These are phyloP conservation scores for Aureobasidium leucospermi DNA, from an alignment of 2,329 filamentous ascomycete species.

Conservation along the genomic window DNA sequence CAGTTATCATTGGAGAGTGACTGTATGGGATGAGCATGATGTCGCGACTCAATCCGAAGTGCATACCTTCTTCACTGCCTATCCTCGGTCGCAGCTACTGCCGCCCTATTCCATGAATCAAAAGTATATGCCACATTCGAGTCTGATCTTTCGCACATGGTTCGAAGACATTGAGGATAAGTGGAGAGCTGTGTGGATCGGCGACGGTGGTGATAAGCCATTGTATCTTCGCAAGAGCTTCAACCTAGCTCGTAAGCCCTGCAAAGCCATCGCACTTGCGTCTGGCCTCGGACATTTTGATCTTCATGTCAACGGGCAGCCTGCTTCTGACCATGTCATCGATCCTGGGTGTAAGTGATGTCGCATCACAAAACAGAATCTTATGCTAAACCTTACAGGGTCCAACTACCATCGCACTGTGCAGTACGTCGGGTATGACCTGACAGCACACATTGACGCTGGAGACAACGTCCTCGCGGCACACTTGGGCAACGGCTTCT, in stretches of 20 bases:
- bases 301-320: constrained; percentile 30
- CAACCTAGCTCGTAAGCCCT: constrained; percentile 24
- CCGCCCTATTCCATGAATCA: constrained; percentile 38
- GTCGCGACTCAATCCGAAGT: constrained; percentile 20
- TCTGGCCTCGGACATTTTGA: constrained; percentile 37
- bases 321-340: constrained; percentile 30
- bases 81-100: constrained; percentile 30
- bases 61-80: constrained; percentile 35
- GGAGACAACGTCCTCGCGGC: constrained; percentile 32
- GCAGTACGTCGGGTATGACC: constrained; percentile 39
- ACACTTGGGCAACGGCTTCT: constrained; percentile 40
- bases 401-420: constrained; percentile 34
- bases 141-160: constrained; percentile 37
- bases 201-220: constrained; percentile 34
- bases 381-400: not conserved
- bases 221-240: constrained; percentile 33
- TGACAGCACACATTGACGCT: constrained; percentile 28
- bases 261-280: constrained; percentile 30
- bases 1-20: constrained; percentile 32
- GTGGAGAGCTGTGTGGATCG: constrained; percentile 37
- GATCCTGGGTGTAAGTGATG: constrained; percentile 31
- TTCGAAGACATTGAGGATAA: constrained; percentile 34
- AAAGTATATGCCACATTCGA: constrained; percentile 34
- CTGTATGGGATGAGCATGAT: constrained; percentile 31
- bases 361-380: not conserved